Evolutionary conservation across 208 protist genomes (phyloP), one percentile per base, ranked within the genome.

Genomic region (Crithidia fasciculata): DNA sequence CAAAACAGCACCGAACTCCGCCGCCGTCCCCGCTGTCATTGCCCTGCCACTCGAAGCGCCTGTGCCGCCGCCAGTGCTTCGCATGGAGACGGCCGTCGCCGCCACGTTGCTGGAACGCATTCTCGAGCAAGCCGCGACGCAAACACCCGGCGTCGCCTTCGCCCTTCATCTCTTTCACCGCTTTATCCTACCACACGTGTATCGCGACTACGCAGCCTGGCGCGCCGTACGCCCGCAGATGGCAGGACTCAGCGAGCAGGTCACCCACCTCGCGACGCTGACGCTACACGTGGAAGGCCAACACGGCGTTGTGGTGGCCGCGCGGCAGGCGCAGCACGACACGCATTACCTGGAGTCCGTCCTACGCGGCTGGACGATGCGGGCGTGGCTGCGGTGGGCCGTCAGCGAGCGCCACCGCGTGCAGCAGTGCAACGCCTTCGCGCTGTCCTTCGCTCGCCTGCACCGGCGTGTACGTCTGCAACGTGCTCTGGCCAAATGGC

Each of bases 151-250:
- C 19, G 87, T 92, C 65, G 37, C 56, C 15, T 92, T 89, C 69
- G 93, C 89, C 13, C 39, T 87, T 10, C 84, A 90, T 13, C 79
- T 95, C 19, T 85, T 87, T 40, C 72, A 68, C 18, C 80, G 82
- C 54, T 92, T 91, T 75, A 65, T 97, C 9, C 58, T 95, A 9
- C 93, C 93, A 8, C 89, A 95, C 79, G 39, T 97, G 28, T 97
- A 95, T 73, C 71, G 82, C 12, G 79, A 88, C 67, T 95, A 85
- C 81, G 45, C 69, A 16, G 53, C 72, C 12, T 82, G 79, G 58
- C 41, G 70, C 13, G 40, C 72, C 2, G 62, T 86, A 39, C 61
- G 91, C 37, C 93, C 90, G 19, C 58, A 52, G 39, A 56, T 89
- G 47, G 87, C 85, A 52, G 77, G 77, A 44, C 69, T 97, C 45